Evolutionary conservation across 176 grass and related monocot genomes (phyloP).

Genomic region (Thinopyrum elongatum): DNA sequence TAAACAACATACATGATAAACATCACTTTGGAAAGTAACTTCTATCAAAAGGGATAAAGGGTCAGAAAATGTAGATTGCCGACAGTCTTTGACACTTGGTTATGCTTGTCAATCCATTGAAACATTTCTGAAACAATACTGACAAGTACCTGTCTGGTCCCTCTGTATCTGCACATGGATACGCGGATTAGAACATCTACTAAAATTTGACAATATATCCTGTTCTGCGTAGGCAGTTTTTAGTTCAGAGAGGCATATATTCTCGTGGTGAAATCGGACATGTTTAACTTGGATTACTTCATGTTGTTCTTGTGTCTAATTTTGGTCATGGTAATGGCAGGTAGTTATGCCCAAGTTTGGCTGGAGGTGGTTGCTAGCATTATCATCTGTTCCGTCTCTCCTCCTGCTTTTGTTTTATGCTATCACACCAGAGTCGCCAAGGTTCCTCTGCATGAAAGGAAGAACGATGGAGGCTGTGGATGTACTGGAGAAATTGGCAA

Average conservation of each 20-base stretch:
- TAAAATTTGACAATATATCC: not conserved
- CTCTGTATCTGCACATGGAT: constrained; percentile 4
- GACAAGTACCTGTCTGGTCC: not conserved
- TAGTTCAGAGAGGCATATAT: not conserved
- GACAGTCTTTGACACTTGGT: not conserved
- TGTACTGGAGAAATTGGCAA: constrained; percentile 75
- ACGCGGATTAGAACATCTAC: not conserved
- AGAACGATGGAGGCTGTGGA: constrained; percentile 51
- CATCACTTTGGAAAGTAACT: constrained; percentile 6
- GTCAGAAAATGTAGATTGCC: not conserved
- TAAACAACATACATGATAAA: constrained; percentile 15
- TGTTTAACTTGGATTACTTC: not conserved
- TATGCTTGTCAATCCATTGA: not conserved
- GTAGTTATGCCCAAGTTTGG: constrained; percentile 85
- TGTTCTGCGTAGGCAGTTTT: not conserved
- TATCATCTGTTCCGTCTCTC: constrained; percentile 78
- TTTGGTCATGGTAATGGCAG: constrained; percentile 47
- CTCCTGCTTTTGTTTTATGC: constrained; percentile 82
- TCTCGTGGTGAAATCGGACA: not conserved
- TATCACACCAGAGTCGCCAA: constrained; percentile 79
- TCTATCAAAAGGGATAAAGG: not conserved
- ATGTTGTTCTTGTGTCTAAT: constrained; percentile 37
- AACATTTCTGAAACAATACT: constrained; percentile 1
- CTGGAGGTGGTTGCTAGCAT: constrained; percentile 89
- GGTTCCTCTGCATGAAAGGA: constrained; percentile 90